Percentiles rank a stretch among this genome's conserved stretches.
Conservation (phyloP, 2,329 filamentous ascomycete species). For the Xylaria digitata region DNA sequence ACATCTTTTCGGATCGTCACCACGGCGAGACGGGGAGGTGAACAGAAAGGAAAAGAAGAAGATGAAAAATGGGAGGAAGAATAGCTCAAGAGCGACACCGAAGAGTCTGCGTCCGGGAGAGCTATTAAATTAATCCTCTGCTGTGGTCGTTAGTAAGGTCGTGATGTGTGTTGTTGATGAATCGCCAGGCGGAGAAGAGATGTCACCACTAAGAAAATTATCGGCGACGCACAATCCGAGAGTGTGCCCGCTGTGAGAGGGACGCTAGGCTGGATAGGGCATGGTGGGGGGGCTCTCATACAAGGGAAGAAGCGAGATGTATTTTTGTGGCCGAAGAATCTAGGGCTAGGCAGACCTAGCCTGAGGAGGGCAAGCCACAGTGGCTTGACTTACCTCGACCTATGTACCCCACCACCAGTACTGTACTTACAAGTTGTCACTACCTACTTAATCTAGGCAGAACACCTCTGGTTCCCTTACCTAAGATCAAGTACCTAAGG, state of each 20-base stretch:
- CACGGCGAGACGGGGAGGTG: slow-evolving; percentile 42
- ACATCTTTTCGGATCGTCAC: slow-evolving; percentile 66
- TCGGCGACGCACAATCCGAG: slow-evolving; percentile 45
- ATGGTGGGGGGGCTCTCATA: slow-evolving; percentile 40
- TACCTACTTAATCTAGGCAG: no score
- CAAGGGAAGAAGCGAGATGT: slow-evolving; percentile 43
- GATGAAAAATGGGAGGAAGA: slow-evolving; percentile 40
- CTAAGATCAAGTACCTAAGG: no score
- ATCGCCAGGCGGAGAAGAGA: slow-evolving; percentile 44
- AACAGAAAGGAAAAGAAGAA: slow-evolving; percentile 45
- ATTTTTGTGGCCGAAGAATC: slow-evolving; percentile 45
- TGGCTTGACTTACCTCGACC: slow-evolving; percentile 17
- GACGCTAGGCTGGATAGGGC: slow-evolving; percentile 40
- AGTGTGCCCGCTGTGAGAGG: slow-evolving; percentile 44
- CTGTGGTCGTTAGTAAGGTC: slow-evolving; percentile 49
- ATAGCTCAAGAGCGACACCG: slow-evolving; percentile 48
- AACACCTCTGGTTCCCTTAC: no score
- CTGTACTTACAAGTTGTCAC: no score
- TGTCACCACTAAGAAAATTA: slow-evolving; percentile 48
- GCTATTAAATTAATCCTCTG: slow-evolving; percentile 46
- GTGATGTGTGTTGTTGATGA: slow-evolving; percentile 47
- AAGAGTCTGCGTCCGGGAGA: slow-evolving; percentile 44
- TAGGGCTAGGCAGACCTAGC: slow-evolving; percentile 49
- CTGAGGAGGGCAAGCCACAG: slow-evolving; percentile 20
- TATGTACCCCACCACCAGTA: no score